Evolutionary conservation across 192 early-diverging fungal genomes (phyloP), one percentile per base, ranked within the genome.

Genomic region (Polychytrium aggregatum): DNA sequence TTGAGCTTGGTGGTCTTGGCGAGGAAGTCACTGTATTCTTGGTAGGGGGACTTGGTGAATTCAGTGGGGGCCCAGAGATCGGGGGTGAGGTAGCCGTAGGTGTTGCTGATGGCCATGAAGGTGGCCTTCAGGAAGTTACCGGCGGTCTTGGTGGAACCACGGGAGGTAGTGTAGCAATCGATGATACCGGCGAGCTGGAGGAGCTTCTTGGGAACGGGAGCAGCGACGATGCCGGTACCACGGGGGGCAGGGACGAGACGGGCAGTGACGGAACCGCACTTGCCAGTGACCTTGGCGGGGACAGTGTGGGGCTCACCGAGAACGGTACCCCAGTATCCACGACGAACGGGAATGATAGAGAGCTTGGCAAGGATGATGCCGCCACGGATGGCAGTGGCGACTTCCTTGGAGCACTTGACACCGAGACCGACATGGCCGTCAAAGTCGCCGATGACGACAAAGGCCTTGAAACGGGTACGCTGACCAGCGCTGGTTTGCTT

Each of bases 351-450:
- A 74, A 97, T 86, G 63, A 93, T 80, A 57, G 86, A 87, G 53
- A 97, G 83, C 85, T 97, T 97, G 76, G 93, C 93, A 55, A 97
- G 83, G 76, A 92, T 89, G 64, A 97, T 92, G 70, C 88, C 94
- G 69, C 94, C 94, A 63, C 90, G 90, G 67, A 97, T 97, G 50
- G 94, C 87, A 48, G 87, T 88, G 69, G 94, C 94, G 40, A 97
- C 94, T 75, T 97, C 94, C 87, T 94, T 97, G 70, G 94, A 91
- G 84, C 94, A 97, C 85, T 97, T 97, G 76, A 97, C 94, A 70
- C 94, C 94, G 41, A 97, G 81, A 84, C 94, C 94, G 62, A 94
- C 90, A 79, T 97, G 94, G 51, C 94, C 94, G 70, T 94, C 76
- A 48, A 64, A 72, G 81, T 97, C 93, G 73, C 93, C 93, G 62